Percentiles rank a stretch among this genome's conserved stretches.
These are phyloP conservation scores for Pleurotus sapidus DNA, from an alignment of 768 basidiomycete genomes.

Conservation along the genomic window DNA sequence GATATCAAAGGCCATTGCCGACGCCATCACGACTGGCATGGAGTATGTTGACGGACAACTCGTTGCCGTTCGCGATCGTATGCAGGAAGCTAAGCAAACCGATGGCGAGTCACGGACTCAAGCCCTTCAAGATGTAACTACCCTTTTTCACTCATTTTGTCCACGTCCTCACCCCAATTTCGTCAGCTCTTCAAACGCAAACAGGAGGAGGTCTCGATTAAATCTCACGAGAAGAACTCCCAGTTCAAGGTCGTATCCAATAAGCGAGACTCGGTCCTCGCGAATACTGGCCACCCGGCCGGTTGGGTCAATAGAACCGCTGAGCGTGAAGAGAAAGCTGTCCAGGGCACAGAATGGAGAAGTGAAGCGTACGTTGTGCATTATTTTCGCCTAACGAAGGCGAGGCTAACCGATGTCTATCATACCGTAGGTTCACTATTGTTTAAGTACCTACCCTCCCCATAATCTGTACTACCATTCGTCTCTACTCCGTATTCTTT, in stretches of 20 bases:
- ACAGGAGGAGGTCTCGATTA: conserved; percentile 34
- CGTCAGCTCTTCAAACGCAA: conserved; percentile 57
- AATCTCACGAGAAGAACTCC: conserved; percentile 29
- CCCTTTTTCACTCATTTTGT: background rate
- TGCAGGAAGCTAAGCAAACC: conserved; percentile 54
- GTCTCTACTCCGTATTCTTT: too few species aligned
- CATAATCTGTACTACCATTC: too few species aligned
- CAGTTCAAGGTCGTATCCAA: conserved; percentile 81
- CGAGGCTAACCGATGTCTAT: background rate
- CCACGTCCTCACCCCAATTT: conserved; percentile 3
- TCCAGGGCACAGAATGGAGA: conserved; percentile 35
- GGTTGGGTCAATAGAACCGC: conserved; percentile 68
- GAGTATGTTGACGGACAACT: conserved; percentile 91
- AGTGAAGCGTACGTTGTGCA: conserved; percentile 35
- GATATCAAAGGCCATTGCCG: conserved; percentile 35
- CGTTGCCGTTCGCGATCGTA: conserved; percentile 77
- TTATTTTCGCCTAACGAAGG: background rate
- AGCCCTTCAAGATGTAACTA: conserved; percentile 56
- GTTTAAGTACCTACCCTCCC: background rate
- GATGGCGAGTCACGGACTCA: conserved; percentile 36
- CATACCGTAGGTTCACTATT: background rate
- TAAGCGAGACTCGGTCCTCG: conserved; percentile 68
- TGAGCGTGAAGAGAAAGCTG: conserved; percentile 33
- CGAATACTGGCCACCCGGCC: conserved; percentile 58
- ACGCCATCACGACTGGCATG: conserved; percentile 74